Percentiles rank a stretch among this genome's conserved stretches.
Conservation (phyloP, 768 basidiomycete species). For the Leccinum rimulosum region DNA sequence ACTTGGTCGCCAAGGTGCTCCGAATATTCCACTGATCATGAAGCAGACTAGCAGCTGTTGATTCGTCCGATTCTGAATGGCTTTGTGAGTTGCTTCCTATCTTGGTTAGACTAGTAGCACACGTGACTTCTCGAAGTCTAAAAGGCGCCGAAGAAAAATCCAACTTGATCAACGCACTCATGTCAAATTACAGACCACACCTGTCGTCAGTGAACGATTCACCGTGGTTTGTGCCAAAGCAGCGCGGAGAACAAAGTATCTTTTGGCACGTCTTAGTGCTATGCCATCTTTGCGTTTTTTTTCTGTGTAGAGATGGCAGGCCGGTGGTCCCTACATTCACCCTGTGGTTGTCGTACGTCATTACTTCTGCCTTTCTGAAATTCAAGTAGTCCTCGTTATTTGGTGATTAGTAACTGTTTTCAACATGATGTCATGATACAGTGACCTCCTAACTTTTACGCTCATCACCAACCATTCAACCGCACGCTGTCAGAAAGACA, state of each 20-base stretch:
- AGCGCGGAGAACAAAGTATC: conserved; percentile 29
- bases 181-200: conserved; percentile 33
- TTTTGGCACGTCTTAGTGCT: conserved; percentile 30
- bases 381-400: background rate
- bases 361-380: background rate
- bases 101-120: background rate
- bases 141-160: background rate
- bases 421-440: conserved; percentile 14
- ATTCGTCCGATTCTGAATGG: too few relatives aligned
- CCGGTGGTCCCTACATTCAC: conserved; percentile 32
- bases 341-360: background rate
- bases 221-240: conserved; percentile 35
- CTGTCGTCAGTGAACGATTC: conserved; percentile 6
- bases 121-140: background rate
- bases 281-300: conserved; percentile 22
- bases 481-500: conserved; percentile 5
- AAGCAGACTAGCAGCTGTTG: too few relatives aligned
- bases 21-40: background rate
- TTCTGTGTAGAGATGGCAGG: conserved; percentile 23
- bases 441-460: background rate
- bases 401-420: background rate
- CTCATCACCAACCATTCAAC: background rate
- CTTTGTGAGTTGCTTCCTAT: too few relatives aligned
- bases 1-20: background rate
- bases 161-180: conserved; percentile 27